Base-by-base conservation (phyloP, 192 early-diverging fungal genomes). In the Lobosporangium transversale region DNA sequence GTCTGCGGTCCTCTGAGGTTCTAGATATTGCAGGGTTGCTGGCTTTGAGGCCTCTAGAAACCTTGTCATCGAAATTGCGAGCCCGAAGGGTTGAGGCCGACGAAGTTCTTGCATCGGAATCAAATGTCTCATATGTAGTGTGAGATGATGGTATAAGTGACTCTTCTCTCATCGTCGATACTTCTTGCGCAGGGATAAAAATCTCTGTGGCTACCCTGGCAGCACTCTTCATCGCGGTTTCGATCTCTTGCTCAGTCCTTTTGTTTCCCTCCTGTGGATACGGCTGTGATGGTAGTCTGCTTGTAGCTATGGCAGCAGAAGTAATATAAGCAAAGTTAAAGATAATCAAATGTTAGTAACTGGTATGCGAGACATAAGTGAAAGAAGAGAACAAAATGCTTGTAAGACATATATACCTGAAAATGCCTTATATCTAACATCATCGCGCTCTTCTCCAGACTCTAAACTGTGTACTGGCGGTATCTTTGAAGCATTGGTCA, bases 401-500 rank as follows among this genome's bases (percentile, higher is more conserved):
- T 12, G 10, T 12, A 42, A 42, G 9, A 3, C 23, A 50, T 50
- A 26, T 12, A 27, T 50, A 50, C 48, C 17, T 50, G 24, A 50
- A 33, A 17, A 4, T 9, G 17, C 29, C 2, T 50, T 10, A 33
- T 26, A 14, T 24, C 18, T 26, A 36, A 32, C 11, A 20, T 70
- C 59, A 8, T 50, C n/a, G n/a, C n/a, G n/a, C n/a, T n/a, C n/a
- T n/a, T n/a, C n/a, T n/a, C n/a, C n/a, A n/a, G n/a, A n/a, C n/a
- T n/a, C n/a, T n/a, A n/a, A n/a, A n/a, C n/a, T n/a, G n/a, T n/a
- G n/a, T n/a, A n/a, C n/a, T n/a, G n/a, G n/a, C n/a, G n/a, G n/a
- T n/a, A n/a, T 63, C 42, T 53, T 66, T 7, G 32, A 26, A 18
- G 63, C 55, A 33, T 17, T 51, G 29, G 51, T 26, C 31, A 76